Base-by-base conservation (phyloP, 345 rosid species). In the Rhizophora mangle region DNA sequence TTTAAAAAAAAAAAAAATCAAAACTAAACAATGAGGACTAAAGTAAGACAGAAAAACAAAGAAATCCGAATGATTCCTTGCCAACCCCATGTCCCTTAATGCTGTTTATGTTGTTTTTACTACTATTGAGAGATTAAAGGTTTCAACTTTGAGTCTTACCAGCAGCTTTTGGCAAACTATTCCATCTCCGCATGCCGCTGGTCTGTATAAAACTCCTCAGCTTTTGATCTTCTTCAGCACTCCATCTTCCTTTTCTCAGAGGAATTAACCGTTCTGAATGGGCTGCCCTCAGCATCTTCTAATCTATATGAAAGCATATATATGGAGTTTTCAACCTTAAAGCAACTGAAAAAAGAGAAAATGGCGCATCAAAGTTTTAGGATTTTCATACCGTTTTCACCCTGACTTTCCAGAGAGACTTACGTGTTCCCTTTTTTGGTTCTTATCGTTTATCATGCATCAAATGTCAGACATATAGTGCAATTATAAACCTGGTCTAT, bases 161-260 rank as follows among this genome's bases (percentile, higher is more conserved):
- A 13, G 83, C 80, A 26, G 69, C 46, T 70, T 70, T 76, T 54
- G 83, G 76, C 73, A 76, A 69, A 53, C 70, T 67, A 13, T 32
- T 39, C 83, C 83, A 80, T 57, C 74, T 80, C 73, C 78, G 63
- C 51, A 73, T 60, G 5, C 83, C 81, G 37, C 77, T 60, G 46
- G 39, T 77, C 21, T 26, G 54, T 5, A 80, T 55, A 60, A 76
- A 80, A 51, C 64, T 68, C 5, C 30, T 71, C 63, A 80, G 53
- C 57, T 62, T 72, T 24, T 55, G 53, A 62, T 80, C 83, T 68
- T 80, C 83, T 64, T 77, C 74, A 20, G 69, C 60, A 67, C 57
- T 70, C 83, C 83, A 77, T n/a, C 46, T 19, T 3, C 81, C 79
- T 73, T 65, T 80, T 54, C 22, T 80, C 63, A 74, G 26, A 31